Base-by-base conservation (phyloP, 1,139 yeast genomes). In the Hansenula sp. region DNA sequence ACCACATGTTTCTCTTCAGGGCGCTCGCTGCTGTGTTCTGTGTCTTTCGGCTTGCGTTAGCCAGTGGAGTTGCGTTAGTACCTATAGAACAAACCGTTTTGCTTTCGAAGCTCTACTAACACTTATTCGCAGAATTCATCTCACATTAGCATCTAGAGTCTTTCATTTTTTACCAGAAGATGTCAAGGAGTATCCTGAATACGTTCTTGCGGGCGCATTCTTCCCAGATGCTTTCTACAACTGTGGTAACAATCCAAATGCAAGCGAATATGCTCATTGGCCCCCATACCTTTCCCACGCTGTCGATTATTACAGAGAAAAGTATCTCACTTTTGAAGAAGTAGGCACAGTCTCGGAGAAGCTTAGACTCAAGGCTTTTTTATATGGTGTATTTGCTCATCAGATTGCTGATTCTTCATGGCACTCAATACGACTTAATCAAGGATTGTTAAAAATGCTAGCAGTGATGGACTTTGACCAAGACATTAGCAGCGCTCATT, bases 251-350 rank as follows among this genome's bases (percentile, higher is more conserved):
- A 51, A 60, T 36, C 42, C 37, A 5, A 69, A 70, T 6, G 73
- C 71, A 4, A 80, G 82, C 2, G 86, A 79, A 55, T 71, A 62
- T 29, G 66, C 79, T 1, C 85, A 79, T 51, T 79, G 86, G 85
- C 83, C 85, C 2, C 78, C 79, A 2, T 79, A 78, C 50, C 50
- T 79, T 25, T 57, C 61, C 11, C 56, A 57, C 2, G 75, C 79
- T 0, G 69, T 69, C 13, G 51, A 57, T 19, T 62, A 63, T 47
- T 73, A 68, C 62, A 57, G 55, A 24, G 59, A 59, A 21, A 55
- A 57, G 38, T 66, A 48, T n/a, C n/a, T n/a, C n/a, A n/a, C n/a
- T n/a, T n/a, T n/a, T 14, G 39, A 41, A 6, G 39, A 45, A 5
- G 35, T 40, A 2, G 29, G 25, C 10, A n/a, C 9, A 27, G 18